These are phyloP conservation scores for Starmerella asiatica DNA, from an alignment of 805 yeast species.

Conservation along the genomic window DNA sequence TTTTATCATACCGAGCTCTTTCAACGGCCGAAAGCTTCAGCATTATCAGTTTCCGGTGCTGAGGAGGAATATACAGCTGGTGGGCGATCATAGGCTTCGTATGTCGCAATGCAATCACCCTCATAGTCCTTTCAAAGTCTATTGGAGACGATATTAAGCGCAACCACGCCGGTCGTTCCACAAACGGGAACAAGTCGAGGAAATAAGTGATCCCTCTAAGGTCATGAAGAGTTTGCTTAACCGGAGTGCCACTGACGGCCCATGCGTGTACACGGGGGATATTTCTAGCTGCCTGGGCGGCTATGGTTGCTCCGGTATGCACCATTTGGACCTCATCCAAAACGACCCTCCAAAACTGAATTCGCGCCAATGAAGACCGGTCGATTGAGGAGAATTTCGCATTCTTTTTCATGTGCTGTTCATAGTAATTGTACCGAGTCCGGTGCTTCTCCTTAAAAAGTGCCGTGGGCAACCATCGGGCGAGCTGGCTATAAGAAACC, in stretches of 20 bases:
- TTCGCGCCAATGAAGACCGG: slow-evolving; percentile 59
- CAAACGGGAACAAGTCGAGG: slow-evolving; percentile 54
- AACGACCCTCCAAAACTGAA: slow-evolving; percentile 81
- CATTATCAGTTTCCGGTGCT: slow-evolving; percentile 52
- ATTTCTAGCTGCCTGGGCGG: slow-evolving; percentile 65
- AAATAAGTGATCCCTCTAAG: slow-evolving; percentile 59
- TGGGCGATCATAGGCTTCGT: slow-evolving; percentile 69
- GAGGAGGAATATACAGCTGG: slow-evolving; percentile 70
- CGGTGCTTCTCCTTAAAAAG: slow-evolving; percentile 47
- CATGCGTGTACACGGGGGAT: slow-evolving; percentile 82
- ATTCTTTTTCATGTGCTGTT: slow-evolving; percentile 14
- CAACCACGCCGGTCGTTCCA: slow-evolving; percentile 34
- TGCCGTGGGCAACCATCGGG: slow-evolving; percentile 70
- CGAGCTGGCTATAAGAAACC: slow-evolving; percentile 58
- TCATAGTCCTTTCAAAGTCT: slow-evolving; percentile 43
- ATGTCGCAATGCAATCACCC: slow-evolving; percentile 52
- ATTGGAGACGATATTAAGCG: slow-evolving; percentile 25
- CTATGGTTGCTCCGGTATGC: slow-evolving; percentile 53
- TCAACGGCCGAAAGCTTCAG: slow-evolving; percentile 74
- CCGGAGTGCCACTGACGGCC: slow-evolving; percentile 97
- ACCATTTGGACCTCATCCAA: slow-evolving; percentile 95
- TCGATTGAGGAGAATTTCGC: slow-evolving; percentile 9
- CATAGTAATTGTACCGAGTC: slow-evolving; percentile 8
- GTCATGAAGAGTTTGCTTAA: slow-evolving; percentile 52
- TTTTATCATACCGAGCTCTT: slow-evolving; percentile 62